These are phyloP conservation scores for Symbiodinium natans DNA, from an alignment of 73 alveolate species.

Conservation along the genomic window DNA sequence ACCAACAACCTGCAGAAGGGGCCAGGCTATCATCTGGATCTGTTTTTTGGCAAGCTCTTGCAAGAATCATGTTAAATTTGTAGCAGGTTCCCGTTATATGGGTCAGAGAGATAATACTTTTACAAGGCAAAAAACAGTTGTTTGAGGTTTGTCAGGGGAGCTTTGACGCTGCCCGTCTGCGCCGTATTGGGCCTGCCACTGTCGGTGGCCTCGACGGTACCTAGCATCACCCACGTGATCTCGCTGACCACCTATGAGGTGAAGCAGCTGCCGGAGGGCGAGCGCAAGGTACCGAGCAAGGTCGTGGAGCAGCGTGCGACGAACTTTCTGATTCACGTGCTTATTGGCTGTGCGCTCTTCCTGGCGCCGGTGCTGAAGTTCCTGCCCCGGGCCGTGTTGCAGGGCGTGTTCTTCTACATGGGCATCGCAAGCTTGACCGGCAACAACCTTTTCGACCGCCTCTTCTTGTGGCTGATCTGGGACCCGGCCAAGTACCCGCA, in stretches of 20 bases:
- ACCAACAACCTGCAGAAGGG: too few species aligned
- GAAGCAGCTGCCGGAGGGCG: neutral
- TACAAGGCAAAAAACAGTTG: too few species aligned
- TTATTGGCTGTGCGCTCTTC: neutral
- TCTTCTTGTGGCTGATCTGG: neutral
- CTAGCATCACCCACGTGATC: neutral
- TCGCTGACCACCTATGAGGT: neutral
- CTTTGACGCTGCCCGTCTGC: neutral
- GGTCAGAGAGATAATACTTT: too few species aligned
- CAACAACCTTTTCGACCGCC: neutral
- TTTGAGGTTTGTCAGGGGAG: neutral
- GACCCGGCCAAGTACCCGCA: neutral
- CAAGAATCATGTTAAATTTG: too few species aligned
- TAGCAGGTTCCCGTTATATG: too few species aligned
- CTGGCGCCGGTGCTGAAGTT: neutral
- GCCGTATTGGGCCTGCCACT: neutral
- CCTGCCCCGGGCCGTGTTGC: neutral
- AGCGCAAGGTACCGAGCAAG: neutral
- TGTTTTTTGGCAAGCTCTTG: too few species aligned
- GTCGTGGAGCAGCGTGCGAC: conserved; percentile 51
- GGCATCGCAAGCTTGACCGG: neutral
- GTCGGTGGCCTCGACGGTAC: neutral
- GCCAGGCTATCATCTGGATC: too few species aligned
- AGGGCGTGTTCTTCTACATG: conserved; percentile 6
- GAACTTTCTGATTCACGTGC: neutral